A percentile compares a stretch with the other conserved stretches of the same genome.
phyloP scores from a whole-genome alignment of 257 asterid species.

The Verbascum thapsus region DNA sequence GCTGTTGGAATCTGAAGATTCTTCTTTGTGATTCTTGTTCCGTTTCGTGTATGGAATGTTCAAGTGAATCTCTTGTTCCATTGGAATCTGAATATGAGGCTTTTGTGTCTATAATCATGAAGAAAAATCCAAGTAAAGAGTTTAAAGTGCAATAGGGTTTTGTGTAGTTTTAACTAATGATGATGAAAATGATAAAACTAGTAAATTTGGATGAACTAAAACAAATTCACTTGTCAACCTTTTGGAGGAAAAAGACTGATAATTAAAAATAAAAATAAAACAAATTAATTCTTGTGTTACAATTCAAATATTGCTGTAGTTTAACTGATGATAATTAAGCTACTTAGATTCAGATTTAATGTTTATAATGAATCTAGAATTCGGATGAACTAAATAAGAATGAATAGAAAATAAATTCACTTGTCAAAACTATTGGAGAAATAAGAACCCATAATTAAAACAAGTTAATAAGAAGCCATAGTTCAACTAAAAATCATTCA shows the following conservation, averaged over 20 bases:
- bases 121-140: not conserved
- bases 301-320: no score
- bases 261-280: no score
- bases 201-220: no score
- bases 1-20: constrained; percentile 47
- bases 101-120: no score
- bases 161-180: not conserved
- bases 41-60: constrained; percentile 37
- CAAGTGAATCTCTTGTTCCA: constrained; percentile 48
- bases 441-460: constrained; percentile 5
- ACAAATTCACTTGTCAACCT: no score
- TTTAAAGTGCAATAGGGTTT: no score
- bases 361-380: constrained; percentile 1
- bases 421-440: not conserved
- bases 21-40: constrained; percentile 26
- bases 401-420: not conserved
- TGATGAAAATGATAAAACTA: not conserved
- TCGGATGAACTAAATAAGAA: not conserved
- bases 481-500: not conserved
- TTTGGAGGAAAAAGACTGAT: no score
- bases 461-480: not conserved
- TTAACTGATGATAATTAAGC: no score
- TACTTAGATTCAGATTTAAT: constrained; percentile 12
- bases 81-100: constrained; percentile 20
- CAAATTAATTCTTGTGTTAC: no score